A percentile compares a stretch with the other conserved stretches of the same genome.
These are phyloP conservation scores for Drechslera avenae DNA, from an alignment of 2,329 filamentous ascomycete genomes.

Conservation along the genomic window DNA sequence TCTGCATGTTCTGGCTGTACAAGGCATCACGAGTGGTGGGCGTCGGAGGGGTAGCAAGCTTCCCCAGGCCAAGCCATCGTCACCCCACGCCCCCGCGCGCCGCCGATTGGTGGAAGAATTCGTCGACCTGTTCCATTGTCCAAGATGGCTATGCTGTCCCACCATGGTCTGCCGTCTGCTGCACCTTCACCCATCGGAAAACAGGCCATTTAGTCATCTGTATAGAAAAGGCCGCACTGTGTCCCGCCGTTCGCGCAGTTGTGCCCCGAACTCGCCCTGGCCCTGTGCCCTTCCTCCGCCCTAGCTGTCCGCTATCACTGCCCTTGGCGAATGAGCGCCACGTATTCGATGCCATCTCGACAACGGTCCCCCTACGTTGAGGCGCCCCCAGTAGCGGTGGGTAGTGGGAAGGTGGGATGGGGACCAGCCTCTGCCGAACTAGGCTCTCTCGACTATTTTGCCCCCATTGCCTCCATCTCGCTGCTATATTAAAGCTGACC, in stretches of 20 bases:
- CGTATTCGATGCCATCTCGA: constrained; percentile 29
- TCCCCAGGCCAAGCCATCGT: constrained; percentile 42
- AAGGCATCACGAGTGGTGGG: no score
- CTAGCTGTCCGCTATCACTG: constrained; percentile 28
- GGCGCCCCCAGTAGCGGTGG: constrained; percentile 15
- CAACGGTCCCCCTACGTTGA: constrained; percentile 22
- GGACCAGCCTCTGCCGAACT: constrained; percentile 34
- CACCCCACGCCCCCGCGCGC: constrained; percentile 33
- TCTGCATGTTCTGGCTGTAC: not conserved
- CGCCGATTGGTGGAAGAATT: constrained; percentile 41
- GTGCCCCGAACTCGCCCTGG: constrained; percentile 36
- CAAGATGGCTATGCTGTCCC: constrained; percentile 27
- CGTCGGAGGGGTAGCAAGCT: constrained; percentile 21
- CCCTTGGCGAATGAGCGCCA: constrained; percentile 35
- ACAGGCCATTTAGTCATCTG: constrained; percentile 44
- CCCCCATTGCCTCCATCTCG: constrained; percentile 41
- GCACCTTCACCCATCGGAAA: constrained; percentile 26
- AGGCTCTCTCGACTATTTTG: constrained; percentile 39
- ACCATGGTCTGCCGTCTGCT: constrained; percentile 29
- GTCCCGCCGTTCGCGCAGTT: constrained; percentile 43
- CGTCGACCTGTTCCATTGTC: constrained; percentile 17
- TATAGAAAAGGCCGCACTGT: constrained; percentile 39
- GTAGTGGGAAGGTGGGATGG: constrained; percentile 34
- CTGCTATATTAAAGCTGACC: constrained; percentile 49
- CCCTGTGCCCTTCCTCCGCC: constrained; percentile 29